Evolutionary conservation across 805 yeast species (phyloP).

Genomic region (Allodekkera sacchari): DNA sequence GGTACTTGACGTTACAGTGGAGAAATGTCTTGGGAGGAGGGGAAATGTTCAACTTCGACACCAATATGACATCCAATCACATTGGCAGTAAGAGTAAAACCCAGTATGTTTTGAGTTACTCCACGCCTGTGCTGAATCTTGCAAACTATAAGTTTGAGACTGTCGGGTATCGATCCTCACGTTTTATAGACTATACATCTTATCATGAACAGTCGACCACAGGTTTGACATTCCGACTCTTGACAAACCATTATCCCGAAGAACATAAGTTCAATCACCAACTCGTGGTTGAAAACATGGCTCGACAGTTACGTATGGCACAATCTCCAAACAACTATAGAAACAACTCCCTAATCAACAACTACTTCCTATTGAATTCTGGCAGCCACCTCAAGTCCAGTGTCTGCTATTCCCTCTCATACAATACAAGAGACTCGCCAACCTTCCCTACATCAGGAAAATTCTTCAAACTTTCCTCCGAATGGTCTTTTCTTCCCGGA

Average conservation of each 20-base stretch:
- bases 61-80: conserved; percentile 31
- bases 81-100: conserved; percentile 39
- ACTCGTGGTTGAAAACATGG: conserved; percentile 33
- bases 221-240: conserved; percentile 35
- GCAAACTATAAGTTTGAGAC: conserved; percentile 33
- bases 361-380: conserved; percentile 28
- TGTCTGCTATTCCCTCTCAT: conserved; percentile 28
- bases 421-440: conserved; percentile 37
- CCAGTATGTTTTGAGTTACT: conserved; percentile 39
- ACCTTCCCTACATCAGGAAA: conserved; percentile 37
- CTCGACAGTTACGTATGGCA: conserved; percentile 29
- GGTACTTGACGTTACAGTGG: conserved; percentile 70
- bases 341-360: conserved; percentile 24
- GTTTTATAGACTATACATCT: conserved; percentile 40
- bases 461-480: conserved; percentile 23
- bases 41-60: conserved; percentile 41
- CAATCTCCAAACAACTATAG: conserved; percentile 15
- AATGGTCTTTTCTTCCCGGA: conserved; percentile 17
- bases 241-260: conserved; percentile 25
- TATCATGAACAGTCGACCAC: conserved; percentile 33
- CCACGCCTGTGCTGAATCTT: conserved; percentile 36
- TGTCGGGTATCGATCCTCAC: conserved; percentile 32
- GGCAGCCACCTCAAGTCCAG: conserved; percentile 41
- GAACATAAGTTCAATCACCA: conserved; percentile 37
- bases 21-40: conserved; percentile 52